These are phyloP conservation scores for Trametopsis cervina DNA, from an alignment of 768 basidiomycete species.

Conservation along the genomic window DNA sequence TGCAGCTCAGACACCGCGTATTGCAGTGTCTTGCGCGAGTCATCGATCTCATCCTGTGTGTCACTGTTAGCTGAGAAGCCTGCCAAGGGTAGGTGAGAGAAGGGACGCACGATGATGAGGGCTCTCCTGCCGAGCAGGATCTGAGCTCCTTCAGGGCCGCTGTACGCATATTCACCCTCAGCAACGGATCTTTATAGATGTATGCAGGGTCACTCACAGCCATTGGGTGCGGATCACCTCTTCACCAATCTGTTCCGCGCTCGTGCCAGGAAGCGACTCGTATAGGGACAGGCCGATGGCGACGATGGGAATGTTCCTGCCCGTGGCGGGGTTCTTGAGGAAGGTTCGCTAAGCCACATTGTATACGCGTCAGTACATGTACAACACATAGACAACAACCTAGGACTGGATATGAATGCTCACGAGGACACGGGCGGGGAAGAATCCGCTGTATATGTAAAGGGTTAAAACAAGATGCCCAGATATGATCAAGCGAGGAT, in stretches of 20 bases:
- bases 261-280: constrained; percentile 76
- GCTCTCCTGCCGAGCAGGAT: constrained; percentile 73
- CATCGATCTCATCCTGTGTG: constrained; percentile 80
- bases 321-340: constrained; percentile 60
- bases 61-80: background rate
- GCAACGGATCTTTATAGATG: background rate
- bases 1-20: constrained; percentile 88
- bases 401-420: constrained; percentile 3
- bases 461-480: constrained; percentile 13
- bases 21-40: constrained; percentile 81
- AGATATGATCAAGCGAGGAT: constrained; percentile 4
- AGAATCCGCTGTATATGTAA: constrained; percentile 66
- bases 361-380: too few relatives aligned
- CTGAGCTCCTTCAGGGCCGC: constrained; percentile 60
- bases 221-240: constrained; percentile 96
- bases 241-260: constrained; percentile 65
- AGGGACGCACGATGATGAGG: constrained; percentile 66
- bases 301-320: constrained; percentile 84
- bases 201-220: constrained; percentile 51
- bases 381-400: background rate
- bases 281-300: constrained; percentile 96
- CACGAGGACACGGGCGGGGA: constrained; percentile 90
- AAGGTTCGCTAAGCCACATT: constrained; percentile 62
- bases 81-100: background rate
- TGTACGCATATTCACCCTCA: constrained; percentile 20